Percentiles rank a stretch among this genome's conserved stretches.
phyloP scores from a whole-genome alignment of 2,329 filamentous ascomycete genomes.

The Ceratocystiopsis sp. region DNA sequence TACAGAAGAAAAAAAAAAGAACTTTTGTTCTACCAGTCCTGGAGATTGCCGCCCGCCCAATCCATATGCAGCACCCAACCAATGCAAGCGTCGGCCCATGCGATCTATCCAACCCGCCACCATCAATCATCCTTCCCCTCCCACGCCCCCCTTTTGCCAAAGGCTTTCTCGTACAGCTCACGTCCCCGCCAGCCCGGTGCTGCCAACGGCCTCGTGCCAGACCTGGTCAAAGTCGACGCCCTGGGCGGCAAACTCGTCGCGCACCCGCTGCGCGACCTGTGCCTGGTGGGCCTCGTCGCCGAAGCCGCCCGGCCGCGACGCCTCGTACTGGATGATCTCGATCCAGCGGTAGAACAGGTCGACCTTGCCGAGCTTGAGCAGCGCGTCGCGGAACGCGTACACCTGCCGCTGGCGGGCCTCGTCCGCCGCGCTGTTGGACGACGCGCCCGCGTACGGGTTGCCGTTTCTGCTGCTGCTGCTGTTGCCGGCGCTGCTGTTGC shows the following conservation, averaged over 20 bases:
- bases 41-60: too few species aligned
- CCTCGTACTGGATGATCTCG: slow-evolving; percentile 79
- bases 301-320: slow-evolving; percentile 62
- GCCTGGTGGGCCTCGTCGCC: slow-evolving; percentile 51
- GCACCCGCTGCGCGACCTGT: slow-evolving; percentile 55
- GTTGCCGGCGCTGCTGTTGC: too few species aligned
- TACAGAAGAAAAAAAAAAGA: too few species aligned
- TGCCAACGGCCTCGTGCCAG: slow-evolving; percentile 47
- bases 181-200: slow-evolving; percentile 18
- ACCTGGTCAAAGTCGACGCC: slow-evolving; percentile 71
- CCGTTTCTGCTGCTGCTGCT: neutral
- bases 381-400: slow-evolving; percentile 59
- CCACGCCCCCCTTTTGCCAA: neutral
- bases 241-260: slow-evolving; percentile 55
- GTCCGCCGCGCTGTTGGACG: slow-evolving; percentile 18
- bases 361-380: slow-evolving; percentile 66
- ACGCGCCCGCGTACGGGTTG: neutral
- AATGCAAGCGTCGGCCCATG: too few species aligned
- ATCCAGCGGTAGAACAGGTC: slow-evolving; percentile 85
- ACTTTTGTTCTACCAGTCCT: too few species aligned
- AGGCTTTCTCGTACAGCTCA: too few species aligned
- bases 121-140: neutral
- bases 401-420: slow-evolving; percentile 57
- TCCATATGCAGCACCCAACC: too few species aligned
- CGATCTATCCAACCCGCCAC: too few species aligned